A percentile compares a stretch with the other conserved stretches of the same genome.
These are phyloP conservation scores for Rhododendron henanense DNA, from an alignment of 148 eudicot genomes.

Conservation along the genomic window DNA sequence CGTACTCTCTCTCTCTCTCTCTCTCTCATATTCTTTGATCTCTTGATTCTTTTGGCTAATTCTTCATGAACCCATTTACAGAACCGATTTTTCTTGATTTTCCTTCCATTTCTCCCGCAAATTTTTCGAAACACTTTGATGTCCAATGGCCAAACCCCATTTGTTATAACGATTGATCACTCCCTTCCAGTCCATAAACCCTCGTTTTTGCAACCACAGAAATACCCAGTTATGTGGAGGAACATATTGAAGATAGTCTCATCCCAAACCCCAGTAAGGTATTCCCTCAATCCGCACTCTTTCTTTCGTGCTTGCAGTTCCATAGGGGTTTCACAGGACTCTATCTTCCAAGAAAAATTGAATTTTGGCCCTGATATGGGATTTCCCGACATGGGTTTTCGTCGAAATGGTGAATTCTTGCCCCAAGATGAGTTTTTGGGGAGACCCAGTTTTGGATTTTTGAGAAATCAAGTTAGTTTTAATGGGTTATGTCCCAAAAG, in stretches of 20 bases:
- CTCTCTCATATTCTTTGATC: not conserved
- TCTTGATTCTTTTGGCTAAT: not conserved
- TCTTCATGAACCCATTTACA: constrained; percentile 10
- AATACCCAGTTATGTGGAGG: constrained; percentile 58
- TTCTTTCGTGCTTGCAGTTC: constrained; percentile 35
- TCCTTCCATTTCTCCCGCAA: not conserved
- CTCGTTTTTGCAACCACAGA: constrained; percentile 3
- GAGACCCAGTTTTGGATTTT: constrained; percentile 19
- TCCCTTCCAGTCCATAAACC: constrained; percentile 20
- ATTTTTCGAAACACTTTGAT: constrained; percentile 31
- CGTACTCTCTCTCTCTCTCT: not conserved
- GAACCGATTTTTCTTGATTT: not conserved
- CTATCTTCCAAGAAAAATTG: constrained; percentile 18
- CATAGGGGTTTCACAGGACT: constrained; percentile 37
- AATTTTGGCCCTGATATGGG: constrained; percentile 25
- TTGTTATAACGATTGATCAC: constrained; percentile 18
- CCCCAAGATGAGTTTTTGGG: constrained; percentile 28
- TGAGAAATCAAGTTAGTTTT: constrained; percentile 23
- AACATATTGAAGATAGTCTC: constrained; percentile 38
- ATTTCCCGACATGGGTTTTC: constrained; percentile 41
- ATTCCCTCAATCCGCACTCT: constrained; percentile 15
- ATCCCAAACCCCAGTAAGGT: constrained; percentile 29
- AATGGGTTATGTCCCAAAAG: constrained; percentile 44
- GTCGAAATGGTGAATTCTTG: constrained; percentile 23
- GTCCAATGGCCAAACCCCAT: constrained; percentile 39